A percentile compares a stretch with the other conserved stretches of the same genome.
Evolutionary conservation across 176 grass and related monocot species (phyloP).

Genomic region (Lolium multiflorum): DNA sequence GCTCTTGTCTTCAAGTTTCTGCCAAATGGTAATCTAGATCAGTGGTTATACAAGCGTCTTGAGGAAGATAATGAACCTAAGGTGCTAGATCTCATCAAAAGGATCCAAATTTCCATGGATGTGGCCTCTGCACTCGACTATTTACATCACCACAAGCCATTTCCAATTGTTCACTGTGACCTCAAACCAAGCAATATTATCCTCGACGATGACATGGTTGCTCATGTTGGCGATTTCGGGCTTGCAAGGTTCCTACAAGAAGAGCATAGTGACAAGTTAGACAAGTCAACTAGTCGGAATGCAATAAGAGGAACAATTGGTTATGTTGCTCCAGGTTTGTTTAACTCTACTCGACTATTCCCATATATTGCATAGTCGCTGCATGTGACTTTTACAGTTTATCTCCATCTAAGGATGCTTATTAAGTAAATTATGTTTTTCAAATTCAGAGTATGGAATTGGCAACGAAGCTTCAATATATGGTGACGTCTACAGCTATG

Average conservation of each 20-base stretch:
- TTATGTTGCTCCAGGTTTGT: too few relatives aligned
- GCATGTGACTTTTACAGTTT: not conserved
- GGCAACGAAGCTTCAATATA: conserved; percentile 22
- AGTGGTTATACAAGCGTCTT: conserved; percentile 6
- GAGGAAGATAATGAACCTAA: not conserved
- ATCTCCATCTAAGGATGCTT: not conserved
- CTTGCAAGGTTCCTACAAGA: too few relatives aligned
- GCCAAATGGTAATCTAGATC: conserved; percentile 33
- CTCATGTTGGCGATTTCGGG: too few relatives aligned
- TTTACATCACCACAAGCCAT: conserved; percentile 30
- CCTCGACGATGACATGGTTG: too few relatives aligned
- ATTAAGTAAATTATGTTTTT: not conserved
- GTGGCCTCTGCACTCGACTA: conserved; percentile 34
- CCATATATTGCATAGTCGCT: too few relatives aligned
- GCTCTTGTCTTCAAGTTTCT: conserved; percentile 29
- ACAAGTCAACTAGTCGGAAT: too few relatives aligned
- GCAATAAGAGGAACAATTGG: too few relatives aligned
- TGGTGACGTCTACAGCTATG: conserved; percentile 46
- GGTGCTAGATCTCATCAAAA: not conserved
- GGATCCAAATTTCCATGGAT: not conserved
- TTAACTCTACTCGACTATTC: too few relatives aligned
- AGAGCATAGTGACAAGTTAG: too few relatives aligned
- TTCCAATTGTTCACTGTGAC: conserved; percentile 31
- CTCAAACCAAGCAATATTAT: too few relatives aligned
- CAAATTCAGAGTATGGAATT: conserved; percentile 25